These are phyloP conservation scores for Meredithiella fracta DNA, from an alignment of 2,329 filamentous ascomycete genomes.

Conservation along the genomic window DNA sequence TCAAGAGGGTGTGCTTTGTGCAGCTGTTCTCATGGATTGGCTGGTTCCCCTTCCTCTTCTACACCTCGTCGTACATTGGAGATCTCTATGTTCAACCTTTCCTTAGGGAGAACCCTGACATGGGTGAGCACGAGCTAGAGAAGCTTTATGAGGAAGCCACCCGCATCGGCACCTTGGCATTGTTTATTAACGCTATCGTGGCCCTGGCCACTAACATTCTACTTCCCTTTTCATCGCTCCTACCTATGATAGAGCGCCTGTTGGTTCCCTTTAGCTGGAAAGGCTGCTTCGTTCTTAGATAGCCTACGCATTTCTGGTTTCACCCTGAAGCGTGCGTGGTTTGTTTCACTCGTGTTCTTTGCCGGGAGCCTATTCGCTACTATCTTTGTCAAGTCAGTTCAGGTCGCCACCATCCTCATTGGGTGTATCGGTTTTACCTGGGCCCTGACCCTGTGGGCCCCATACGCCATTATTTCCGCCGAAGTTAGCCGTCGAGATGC, in stretches of 20 bases:
- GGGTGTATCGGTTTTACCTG: conserved; percentile 76
- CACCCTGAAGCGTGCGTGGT: conserved; percentile 77
- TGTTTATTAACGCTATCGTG: conserved; percentile 75
- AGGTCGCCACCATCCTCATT: conserved; percentile 59
- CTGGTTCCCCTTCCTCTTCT: conserved; percentile 92
- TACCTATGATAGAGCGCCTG: conserved; percentile 40
- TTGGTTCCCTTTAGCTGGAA: conserved; percentile 16
- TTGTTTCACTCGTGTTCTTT: conserved; percentile 72
- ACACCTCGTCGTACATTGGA: conserved; percentile 84
- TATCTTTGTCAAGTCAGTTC: conserved; percentile 56
- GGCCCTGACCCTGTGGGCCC: conserved; percentile 87
- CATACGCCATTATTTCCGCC: conserved; percentile 84
- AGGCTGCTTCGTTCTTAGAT: conserved; percentile 30
- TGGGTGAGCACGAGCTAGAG: conserved; percentile 62
- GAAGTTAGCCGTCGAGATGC: conserved; percentile 77
- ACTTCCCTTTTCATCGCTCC: conserved; percentile 75
- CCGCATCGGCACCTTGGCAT: conserved; percentile 71
- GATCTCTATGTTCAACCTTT: conserved; percentile 82
- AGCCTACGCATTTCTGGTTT: conserved; percentile 62
- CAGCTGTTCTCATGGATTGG: conserved; percentile 85
- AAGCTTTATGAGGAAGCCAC: conserved; percentile 70
- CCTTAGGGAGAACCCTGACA: conserved; percentile 59
- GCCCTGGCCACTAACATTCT: conserved; percentile 69
- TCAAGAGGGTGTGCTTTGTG: conserved; percentile 63
- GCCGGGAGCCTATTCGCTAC: conserved; percentile 67